These are phyloP conservation scores for Aurifilum marmelostoma DNA, from an alignment of 2,329 filamentous ascomycete species.

Conservation along the genomic window DNA sequence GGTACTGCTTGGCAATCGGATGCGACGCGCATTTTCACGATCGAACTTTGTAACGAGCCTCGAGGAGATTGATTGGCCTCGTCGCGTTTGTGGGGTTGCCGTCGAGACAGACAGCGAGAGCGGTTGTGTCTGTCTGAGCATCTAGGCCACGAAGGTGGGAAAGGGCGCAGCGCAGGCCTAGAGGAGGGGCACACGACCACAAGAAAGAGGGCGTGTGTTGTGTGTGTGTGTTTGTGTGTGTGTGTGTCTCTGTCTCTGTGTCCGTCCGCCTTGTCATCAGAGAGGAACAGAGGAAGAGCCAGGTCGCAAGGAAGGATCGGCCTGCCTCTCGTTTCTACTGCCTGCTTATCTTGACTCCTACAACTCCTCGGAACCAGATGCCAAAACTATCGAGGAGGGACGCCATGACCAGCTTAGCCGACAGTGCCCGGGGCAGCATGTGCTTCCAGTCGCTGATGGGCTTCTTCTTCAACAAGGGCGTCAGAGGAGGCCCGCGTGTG, in stretches of 20 bases:
- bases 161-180: not conserved
- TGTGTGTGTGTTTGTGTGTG: no score
- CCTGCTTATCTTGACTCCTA: not conserved
- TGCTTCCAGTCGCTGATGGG: constrained; percentile 31
- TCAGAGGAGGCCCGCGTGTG: constrained; percentile 37
- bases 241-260: constrained; percentile 7
- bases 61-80: not conserved
- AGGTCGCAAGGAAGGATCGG: not conserved
- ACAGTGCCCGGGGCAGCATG: constrained; percentile 10
- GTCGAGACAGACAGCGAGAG: not conserved
- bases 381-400: constrained; percentile 16
- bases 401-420: constrained; percentile 22
- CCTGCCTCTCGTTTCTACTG: constrained; percentile 2
- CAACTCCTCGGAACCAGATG: constrained; percentile 3
- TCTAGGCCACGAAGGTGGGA: not conserved
- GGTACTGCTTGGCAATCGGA: not conserved
- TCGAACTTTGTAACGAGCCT: not conserved
- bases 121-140: not conserved
- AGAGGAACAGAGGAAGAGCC: not conserved
- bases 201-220: not conserved
- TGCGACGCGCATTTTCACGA: not conserved
- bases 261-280: constrained; percentile 11
- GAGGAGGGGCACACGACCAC: constrained; percentile 10
- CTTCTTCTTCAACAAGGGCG: constrained; percentile 36
- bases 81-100: not conserved